Evolutionary conservation across 2,329 filamentous ascomycete genomes (phyloP), one percentile per base, ranked within the genome.

Genomic region (Trichophyton mentagrophytes): DNA sequence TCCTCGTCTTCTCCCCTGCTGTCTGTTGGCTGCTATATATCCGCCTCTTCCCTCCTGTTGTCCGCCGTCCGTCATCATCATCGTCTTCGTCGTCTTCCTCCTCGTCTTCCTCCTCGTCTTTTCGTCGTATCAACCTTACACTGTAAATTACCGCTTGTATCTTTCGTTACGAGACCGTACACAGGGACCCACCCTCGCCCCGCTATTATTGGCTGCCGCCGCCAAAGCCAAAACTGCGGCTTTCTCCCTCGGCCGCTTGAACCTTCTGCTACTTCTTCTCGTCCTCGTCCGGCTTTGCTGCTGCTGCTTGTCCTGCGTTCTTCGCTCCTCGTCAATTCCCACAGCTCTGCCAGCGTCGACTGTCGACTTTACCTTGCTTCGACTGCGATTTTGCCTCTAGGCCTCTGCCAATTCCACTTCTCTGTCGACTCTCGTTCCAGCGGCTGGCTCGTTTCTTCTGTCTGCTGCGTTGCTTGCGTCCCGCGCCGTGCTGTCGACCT

Each of bases 181-280:
- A 47, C 17, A 47, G n/a, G 44, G n/a, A 17, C 17, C 44, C 44
- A 47, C 20, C 22, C 1, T 3, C 6, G 7, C 20, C 17, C 7
- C 22, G 5, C 17, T 25, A 20, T 47, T 17, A 47, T 47, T 47
- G 44, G 51, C 27, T 25, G 15, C 20, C 9, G 15, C 20, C 44
- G 20, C n/a, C 44, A 17, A n/a, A 44, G n/a, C 49, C 11, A 11
- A 40, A 17, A 33, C 20, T 27, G 51, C 36, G 51, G 51, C 51
- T 56, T 33, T 25, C 20, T 40, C 51, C 51, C 51, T 40, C 36
- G 27, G 49, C 13, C 49, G 15, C 30, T 33, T 60, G 60, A 42
- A 40, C 60, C 60, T 63, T 46, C 49, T 59, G 27, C 56, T 61
- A 46, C 44, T 36, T 49, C 53, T 47, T 38, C 59, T 27, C 61